Evolutionary conservation across 2,329 filamentous ascomycete species (phyloP).

Genomic region (Hymenoscyphus linearis): DNA sequence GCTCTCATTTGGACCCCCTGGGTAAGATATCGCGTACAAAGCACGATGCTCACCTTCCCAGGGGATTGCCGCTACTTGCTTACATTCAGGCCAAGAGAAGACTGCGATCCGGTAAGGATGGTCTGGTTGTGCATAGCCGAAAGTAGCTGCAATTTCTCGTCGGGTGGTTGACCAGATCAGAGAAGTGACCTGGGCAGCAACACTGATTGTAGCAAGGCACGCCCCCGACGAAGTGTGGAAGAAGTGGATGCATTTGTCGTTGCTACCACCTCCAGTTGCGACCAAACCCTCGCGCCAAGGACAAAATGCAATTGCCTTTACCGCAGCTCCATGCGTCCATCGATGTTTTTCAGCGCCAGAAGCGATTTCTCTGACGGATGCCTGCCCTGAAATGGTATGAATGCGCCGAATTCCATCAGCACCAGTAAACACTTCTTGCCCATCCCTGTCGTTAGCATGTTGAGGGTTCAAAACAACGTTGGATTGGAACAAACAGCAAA

Average conservation of each 20-base stretch:
- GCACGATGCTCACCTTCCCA: slow-evolving; percentile 77
- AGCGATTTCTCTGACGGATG: slow-evolving; percentile 41
- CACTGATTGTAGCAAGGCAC: slow-evolving; percentile 82
- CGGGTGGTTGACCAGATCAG: slow-evolving; percentile 84
- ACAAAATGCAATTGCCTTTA: slow-evolving; percentile 96
- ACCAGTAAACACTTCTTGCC: slow-evolving; percentile 19
- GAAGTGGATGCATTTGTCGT: slow-evolving; percentile 94
- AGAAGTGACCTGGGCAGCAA: slow-evolving; percentile 87
- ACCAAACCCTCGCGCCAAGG: slow-evolving; percentile 86
- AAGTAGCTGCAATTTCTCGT: slow-evolving; percentile 86
- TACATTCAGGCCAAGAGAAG: slow-evolving; percentile 90
- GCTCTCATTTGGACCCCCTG: slow-evolving; percentile 48
- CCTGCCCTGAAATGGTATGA: slow-evolving; percentile 31
- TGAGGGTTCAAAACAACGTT: slow-evolving; percentile 17
- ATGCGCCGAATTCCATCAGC: slow-evolving; percentile 30
- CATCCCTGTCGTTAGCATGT: slow-evolving; percentile 8
- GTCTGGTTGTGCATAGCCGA: slow-evolving; percentile 87
- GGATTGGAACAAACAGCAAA: slow-evolving; percentile 72
- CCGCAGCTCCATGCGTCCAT: slow-evolving; percentile 77
- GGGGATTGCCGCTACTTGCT: slow-evolving; percentile 76
- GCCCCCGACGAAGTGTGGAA: slow-evolving; percentile 82
- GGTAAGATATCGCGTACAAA: slow-evolving; percentile 83
- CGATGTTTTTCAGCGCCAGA: slow-evolving; percentile 60
- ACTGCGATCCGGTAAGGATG: slow-evolving; percentile 86
- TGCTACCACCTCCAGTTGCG: slow-evolving; percentile 87